A percentile compares a stretch with the other conserved stretches of the same genome.
These are phyloP conservation scores for Guillardia theta DNA, from an alignment of 78 protist species.

Conservation along the genomic window DNA sequence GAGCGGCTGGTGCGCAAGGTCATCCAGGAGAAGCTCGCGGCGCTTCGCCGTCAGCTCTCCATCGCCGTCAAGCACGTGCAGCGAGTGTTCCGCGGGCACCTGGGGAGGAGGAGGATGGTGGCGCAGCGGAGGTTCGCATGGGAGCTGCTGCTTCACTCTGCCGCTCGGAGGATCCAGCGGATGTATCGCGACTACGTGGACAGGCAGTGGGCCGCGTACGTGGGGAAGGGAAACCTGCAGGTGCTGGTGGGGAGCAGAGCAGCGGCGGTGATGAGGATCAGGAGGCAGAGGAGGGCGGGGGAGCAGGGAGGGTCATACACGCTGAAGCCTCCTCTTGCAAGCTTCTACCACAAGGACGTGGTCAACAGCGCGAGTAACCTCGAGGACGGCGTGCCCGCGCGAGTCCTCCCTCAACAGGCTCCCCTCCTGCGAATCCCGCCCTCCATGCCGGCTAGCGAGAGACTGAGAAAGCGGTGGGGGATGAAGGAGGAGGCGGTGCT, in stretches of 20 bases:
- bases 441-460: no score
- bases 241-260: slow-evolving; percentile 21
- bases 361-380: not conserved
- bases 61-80: not conserved
- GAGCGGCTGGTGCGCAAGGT: not conserved
- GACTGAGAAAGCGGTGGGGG: no score
- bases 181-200: not conserved
- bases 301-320: not conserved
- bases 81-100: not conserved
- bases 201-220: slow-evolving; percentile 7
- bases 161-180: not conserved
- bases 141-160: not conserved
- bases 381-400: not conserved
- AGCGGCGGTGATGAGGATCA: no score
- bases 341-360: not conserved
- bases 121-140: not conserved
- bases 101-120: not conserved
- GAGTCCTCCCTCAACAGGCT: not conserved
- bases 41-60: not conserved
- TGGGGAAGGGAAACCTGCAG: not conserved
- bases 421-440: no score
- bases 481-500: no score
- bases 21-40: not conserved
- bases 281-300: no score
- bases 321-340: not conserved